Evolutionary conservation across 2,329 filamentous ascomycete species (phyloP).

Genomic region (Fusarium falciforme): DNA sequence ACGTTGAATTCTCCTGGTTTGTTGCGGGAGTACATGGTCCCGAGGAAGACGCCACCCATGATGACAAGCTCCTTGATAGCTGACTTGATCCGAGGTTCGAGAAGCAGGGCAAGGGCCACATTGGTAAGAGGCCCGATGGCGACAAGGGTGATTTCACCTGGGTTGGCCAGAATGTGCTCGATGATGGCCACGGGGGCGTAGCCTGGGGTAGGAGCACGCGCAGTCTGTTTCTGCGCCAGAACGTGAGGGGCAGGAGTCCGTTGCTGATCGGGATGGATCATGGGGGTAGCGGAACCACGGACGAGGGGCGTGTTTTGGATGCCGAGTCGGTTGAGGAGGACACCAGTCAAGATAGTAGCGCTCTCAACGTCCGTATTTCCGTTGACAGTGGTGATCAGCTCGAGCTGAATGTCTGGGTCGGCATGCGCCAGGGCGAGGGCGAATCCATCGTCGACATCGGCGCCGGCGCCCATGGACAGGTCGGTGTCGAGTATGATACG

Average conservation of each 20-base stretch:
- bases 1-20: conserved; percentile 24
- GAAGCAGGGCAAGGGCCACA: conserved; percentile 12
- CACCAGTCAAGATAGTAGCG: conserved; percentile 58
- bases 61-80: conserved; percentile 20
- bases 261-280: conserved; percentile 3
- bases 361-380: conserved; percentile 91
- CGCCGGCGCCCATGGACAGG: conserved; percentile 57
- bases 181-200: conserved; percentile 18
- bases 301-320: conserved; percentile 12
- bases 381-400: conserved; percentile 84
- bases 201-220: background rate
- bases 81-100: conserved; percentile 15
- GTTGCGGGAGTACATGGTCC: conserved; percentile 3
- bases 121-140: conserved; percentile 24
- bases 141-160: conserved; percentile 19
- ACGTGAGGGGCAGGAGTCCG: conserved; percentile 7
- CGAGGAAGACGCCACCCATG: conserved; percentile 19
- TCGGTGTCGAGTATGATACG: conserved; percentile 22
- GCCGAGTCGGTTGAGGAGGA: conserved; percentile 10
- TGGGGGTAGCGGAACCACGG: conserved; percentile 13
- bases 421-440: conserved; percentile 54
- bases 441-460: conserved; percentile 76
- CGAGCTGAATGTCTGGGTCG: conserved; percentile 69
- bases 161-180: conserved; percentile 17
- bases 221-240: conserved; percentile 4